Percentiles rank a stretch among this genome's conserved stretches.
phyloP scores from a whole-genome alignment of 352 stramenopile genomes.

The Globisporangium lucens region DNA sequence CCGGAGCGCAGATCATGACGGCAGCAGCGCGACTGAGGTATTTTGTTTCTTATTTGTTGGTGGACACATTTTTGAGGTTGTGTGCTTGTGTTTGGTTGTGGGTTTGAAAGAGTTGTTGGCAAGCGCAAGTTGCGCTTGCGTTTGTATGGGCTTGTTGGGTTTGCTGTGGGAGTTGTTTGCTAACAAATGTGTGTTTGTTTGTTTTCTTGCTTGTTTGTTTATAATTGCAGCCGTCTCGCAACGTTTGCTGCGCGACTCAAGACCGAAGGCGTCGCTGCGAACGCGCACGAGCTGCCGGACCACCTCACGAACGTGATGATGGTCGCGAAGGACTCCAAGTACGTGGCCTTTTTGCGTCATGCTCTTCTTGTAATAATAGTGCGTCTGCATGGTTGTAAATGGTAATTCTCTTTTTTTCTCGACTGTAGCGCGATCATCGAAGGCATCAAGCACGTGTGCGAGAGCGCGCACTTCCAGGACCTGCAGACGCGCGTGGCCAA shows the following conservation, averaged over 20 bases:
- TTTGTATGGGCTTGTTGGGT: not conserved
- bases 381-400: not conserved
- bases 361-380: not conserved
- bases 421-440: conserved; percentile 46
- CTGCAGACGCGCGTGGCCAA: conserved; percentile 29
- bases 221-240: conserved; percentile 19
- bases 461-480: conserved; percentile 56
- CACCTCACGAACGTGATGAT: conserved; percentile 51
- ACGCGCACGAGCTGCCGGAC: conserved; percentile 55
- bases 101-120: not conserved
- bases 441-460: conserved; percentile 46
- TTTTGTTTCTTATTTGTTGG: conserved; percentile 15
- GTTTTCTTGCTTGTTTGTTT: conserved; percentile 16
- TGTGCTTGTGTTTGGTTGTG: not conserved
- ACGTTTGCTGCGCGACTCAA: conserved; percentile 13
- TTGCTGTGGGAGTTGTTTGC: not conserved
- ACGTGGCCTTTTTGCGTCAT: not conserved
- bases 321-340: conserved; percentile 60
- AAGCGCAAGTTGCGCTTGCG: not conserved
- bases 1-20: conserved; percentile 55
- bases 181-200: conserved; percentile 29
- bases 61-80: not conserved
- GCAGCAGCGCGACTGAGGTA: conserved; percentile 46
- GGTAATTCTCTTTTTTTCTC: not conserved
- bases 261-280: conserved; percentile 10